These are phyloP conservation scores for Hirsutella rhossiliensis DNA, from an alignment of 2,329 filamentous ascomycete genomes.

Conservation along the genomic window DNA sequence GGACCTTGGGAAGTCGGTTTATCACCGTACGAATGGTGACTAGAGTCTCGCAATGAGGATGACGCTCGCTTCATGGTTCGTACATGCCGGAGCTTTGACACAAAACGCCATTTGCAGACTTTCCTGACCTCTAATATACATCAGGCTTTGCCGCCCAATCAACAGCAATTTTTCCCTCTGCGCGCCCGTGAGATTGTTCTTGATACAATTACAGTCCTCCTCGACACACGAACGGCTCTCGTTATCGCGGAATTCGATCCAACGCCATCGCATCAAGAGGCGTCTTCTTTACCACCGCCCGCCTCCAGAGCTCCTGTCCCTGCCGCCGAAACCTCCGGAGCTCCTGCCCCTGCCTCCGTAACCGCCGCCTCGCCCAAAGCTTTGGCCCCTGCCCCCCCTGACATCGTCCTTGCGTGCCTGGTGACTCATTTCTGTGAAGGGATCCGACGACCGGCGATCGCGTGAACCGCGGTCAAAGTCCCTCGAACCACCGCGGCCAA, in stretches of 20 bases:
- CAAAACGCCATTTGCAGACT: neutral
- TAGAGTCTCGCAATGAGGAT: too few relatives aligned
- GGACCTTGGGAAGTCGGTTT: neutral
- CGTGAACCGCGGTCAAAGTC: constrained; percentile 2
- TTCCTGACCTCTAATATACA: neutral
- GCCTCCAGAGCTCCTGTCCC: too few relatives aligned
- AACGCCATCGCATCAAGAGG: too few relatives aligned
- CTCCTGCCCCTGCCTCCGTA: too few relatives aligned
- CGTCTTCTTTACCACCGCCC: too few relatives aligned
- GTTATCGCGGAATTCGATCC: neutral
- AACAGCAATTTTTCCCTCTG: neutral
- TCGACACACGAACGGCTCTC: too few relatives aligned
- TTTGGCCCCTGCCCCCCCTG: constrained; percentile 4
- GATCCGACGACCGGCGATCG: constrained; percentile 8
- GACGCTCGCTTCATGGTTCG: too few relatives aligned
- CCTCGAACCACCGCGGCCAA: constrained; percentile 6
- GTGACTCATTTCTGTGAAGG: constrained; percentile 15
- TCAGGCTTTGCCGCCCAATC: neutral
- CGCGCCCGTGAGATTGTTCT: neutral
- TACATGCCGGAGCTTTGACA: neutral
- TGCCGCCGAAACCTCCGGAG: too few relatives aligned
- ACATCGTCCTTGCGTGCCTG: constrained; percentile 13
- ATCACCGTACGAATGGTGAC: too few relatives aligned
- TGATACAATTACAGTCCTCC: neutral
- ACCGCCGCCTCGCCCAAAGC: too few relatives aligned